Evolutionary conservation across 192 early-diverging fungal genomes (phyloP).

Genomic region (Coemansia sp.): DNA sequence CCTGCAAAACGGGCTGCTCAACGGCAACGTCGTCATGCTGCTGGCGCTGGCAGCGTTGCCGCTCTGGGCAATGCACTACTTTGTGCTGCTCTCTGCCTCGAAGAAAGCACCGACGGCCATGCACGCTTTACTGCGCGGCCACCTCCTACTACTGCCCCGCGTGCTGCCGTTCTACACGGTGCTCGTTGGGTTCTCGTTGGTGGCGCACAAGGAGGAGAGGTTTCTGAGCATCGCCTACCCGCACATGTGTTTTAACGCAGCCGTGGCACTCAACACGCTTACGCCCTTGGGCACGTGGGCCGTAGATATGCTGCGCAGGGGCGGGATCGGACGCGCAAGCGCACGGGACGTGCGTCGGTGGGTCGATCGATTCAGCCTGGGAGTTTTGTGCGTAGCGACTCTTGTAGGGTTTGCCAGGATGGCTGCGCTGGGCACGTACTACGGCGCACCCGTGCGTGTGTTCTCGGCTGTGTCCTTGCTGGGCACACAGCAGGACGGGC

Average conservation of each 20-base stretch:
- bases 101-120: neutral
- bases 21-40: conserved; percentile 82
- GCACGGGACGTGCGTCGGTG: conserved; percentile 7
- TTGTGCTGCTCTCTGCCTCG: neutral
- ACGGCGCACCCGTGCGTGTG: conserved; percentile 67
- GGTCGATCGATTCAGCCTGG: conserved; percentile 25
- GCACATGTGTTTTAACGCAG: conserved; percentile 75
- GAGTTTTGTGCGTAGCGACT: conserved; percentile 46
- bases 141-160: conserved; percentile 54
- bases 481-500: neutral
- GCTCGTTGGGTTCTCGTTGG: conserved; percentile 74
- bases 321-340: neutral
- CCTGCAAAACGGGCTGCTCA: conserved; percentile 83
- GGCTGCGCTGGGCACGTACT: conserved; percentile 64
- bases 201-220: conserved; percentile 98
- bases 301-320: conserved; percentile 1
- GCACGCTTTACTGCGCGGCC: conserved; percentile 1
- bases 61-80: conserved; percentile 45
- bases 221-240: conserved; percentile 94
- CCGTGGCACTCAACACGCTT: conserved; percentile 59
- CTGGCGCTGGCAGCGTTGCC: conserved; percentile 67
- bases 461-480: conserved; percentile 55
- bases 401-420: conserved; percentile 68
- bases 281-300: conserved; percentile 45
- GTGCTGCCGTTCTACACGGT: conserved; percentile 71